Conservation (phyloP, 148 eudicot species). For the Pharnaceum exiguum region DNA sequence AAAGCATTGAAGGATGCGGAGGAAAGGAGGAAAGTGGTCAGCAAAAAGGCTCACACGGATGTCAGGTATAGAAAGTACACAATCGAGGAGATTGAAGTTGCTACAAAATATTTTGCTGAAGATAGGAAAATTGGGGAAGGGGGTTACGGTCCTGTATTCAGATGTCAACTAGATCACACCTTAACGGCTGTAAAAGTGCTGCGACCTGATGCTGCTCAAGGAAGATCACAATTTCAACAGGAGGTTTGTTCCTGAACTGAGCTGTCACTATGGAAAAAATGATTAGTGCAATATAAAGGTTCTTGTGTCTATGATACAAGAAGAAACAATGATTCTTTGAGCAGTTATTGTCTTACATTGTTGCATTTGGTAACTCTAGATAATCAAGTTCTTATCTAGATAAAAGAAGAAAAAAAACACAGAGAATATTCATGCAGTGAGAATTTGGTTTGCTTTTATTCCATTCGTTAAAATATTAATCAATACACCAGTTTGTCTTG, state of each 20-base stretch:
- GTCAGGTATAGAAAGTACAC: slow-evolving; percentile 59
- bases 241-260: slow-evolving; percentile 42
- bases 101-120: slow-evolving; percentile 59
- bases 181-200: slow-evolving; percentile 80
- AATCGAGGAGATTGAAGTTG: slow-evolving; percentile 83
- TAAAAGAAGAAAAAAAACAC: too few species aligned
- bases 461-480: too few species aligned
- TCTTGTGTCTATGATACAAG: neutral
- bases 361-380: too few species aligned
- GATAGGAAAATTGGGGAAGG: slow-evolving; percentile 88
- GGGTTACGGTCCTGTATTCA: slow-evolving; percentile 90
- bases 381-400: too few species aligned
- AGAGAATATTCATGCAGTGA: too few species aligned
- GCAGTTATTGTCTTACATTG: too few species aligned
- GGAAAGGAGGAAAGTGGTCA: slow-evolving; percentile 30
- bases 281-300: neutral
- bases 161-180: slow-evolving; percentile 68
- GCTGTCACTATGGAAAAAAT: neutral
- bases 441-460: too few species aligned
- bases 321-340: too few species aligned
- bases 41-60: slow-evolving; percentile 14
- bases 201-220: slow-evolving; percentile 97
- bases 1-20: slow-evolving; percentile 50
- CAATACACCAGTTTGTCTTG: too few species aligned
- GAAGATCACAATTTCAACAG: slow-evolving; percentile 86